A percentile compares a stretch with the other conserved stretches of the same genome.
These are phyloP conservation scores for Metschnikowia anglica DNA, from an alignment of 805 yeast genomes.

Conservation along the genomic window DNA sequence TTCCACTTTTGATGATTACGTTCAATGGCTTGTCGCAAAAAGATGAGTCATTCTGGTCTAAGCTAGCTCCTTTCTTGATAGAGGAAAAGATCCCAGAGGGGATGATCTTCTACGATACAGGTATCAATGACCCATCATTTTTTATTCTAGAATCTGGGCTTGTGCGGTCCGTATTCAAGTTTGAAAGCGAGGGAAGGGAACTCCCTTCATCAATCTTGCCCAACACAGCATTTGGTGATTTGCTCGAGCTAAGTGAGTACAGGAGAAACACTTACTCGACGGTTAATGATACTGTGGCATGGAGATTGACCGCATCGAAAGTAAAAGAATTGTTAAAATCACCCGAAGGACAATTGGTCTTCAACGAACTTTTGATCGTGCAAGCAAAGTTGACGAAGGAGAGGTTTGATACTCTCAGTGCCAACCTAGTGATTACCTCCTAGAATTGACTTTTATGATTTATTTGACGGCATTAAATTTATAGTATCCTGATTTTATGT, in stretches of 20 bases:
- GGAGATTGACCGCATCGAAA: slow-evolving; percentile 57
- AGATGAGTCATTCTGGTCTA: slow-evolving; percentile 60
- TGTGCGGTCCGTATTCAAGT: slow-evolving; percentile 36
- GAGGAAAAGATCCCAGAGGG: slow-evolving; percentile 49
- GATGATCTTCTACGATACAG: slow-evolving; percentile 46
- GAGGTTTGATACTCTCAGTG: slow-evolving; percentile 71
- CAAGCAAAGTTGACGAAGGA: slow-evolving; percentile 64
- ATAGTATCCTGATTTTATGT: background rate
- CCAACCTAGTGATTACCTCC: slow-evolving; percentile 68
- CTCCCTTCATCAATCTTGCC: slow-evolving; percentile 55
- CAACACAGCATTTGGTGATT: slow-evolving; percentile 72
- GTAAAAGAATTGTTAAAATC: slow-evolving; percentile 47
- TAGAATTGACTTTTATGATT: slow-evolving; percentile 17
- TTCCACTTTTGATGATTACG: slow-evolving; percentile 62
- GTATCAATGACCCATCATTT: slow-evolving; percentile 48
- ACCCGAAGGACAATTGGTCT: slow-evolving; percentile 48
- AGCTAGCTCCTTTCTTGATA: slow-evolving; percentile 52
- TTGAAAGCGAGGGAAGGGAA: slow-evolving; percentile 39
- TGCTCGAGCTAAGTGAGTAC: slow-evolving; percentile 32
- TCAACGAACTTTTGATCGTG: slow-evolving; percentile 62
- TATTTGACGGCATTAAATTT: background rate
- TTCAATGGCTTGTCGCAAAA: slow-evolving; percentile 57
- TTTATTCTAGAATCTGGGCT: slow-evolving; percentile 53
- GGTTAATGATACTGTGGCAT: slow-evolving; percentile 61
- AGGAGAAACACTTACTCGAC: slow-evolving; percentile 51